phyloP scores from a whole-genome alignment of 2,329 filamentous ascomycete genomes.

The Thelonectria olida region DNA sequence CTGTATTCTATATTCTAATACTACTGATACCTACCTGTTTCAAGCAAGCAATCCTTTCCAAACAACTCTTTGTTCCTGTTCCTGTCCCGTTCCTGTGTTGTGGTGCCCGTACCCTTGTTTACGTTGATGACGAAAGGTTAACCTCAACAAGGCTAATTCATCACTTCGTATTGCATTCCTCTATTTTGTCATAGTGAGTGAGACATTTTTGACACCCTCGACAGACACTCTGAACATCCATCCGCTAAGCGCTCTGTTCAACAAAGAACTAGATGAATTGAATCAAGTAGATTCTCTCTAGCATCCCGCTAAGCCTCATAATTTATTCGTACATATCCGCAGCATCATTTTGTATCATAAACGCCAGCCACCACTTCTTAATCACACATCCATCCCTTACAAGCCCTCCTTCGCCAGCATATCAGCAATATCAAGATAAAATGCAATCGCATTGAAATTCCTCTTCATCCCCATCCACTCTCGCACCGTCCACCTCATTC shows the following conservation, averaged over 20 bases:
- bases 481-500: constrained; percentile 63
- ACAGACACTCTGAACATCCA: too few relatives aligned
- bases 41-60: constrained; percentile 33
- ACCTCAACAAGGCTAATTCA: too few relatives aligned
- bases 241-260: too few relatives aligned
- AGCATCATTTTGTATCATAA: not conserved
- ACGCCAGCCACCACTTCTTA: constrained; percentile 1
- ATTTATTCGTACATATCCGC: not conserved
- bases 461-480: constrained; percentile 61
- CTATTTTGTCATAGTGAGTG: not conserved
- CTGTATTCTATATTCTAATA: constrained; percentile 46
- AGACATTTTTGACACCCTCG: not conserved
- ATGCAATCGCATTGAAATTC: constrained; percentile 73
- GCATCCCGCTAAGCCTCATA: too few relatives aligned
- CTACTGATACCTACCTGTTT: constrained; percentile 47
- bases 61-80: not conserved
- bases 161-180: not conserved
- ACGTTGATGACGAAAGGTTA: too few relatives aligned
- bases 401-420: constrained; percentile 76
- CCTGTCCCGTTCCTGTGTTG: not conserved
- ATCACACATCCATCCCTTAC: constrained; percentile 31
- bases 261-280: too few relatives aligned
- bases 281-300: not conserved
- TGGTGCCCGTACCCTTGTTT: too few relatives aligned
- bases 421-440: constrained; percentile 72